Evolutionary conservation across 768 basidiomycete genomes (phyloP).

Genomic region (Lactarius quietus): DNA sequence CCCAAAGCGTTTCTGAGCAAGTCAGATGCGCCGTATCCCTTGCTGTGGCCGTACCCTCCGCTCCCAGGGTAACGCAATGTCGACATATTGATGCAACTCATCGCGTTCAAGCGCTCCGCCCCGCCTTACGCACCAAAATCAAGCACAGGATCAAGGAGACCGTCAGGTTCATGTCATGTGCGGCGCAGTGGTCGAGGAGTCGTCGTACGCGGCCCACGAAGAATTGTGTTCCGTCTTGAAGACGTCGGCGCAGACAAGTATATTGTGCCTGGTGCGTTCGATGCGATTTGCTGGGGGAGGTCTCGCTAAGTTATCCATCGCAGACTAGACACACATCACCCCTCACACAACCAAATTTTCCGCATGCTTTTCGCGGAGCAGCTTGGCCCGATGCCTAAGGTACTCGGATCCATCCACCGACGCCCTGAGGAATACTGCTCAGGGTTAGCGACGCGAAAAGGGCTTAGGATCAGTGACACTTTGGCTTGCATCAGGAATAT

Average conservation of each 20-base stretch:
- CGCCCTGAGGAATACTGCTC: neutral
- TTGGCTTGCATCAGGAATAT: constrained; percentile 59
- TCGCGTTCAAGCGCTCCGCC: neutral
- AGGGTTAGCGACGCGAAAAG: neutral
- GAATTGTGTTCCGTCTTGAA: constrained; percentile 4
- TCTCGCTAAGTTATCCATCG: too few species aligned
- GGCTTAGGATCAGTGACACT: constrained; percentile 51
- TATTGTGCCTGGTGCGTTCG: constrained; percentile 15
- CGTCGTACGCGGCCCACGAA: neutral
- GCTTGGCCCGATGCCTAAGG: constrained; percentile 11
- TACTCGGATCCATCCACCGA: neutral
- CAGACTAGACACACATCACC: constrained; percentile 19
- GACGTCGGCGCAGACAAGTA: constrained; percentile 22
- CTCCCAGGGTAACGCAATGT: neutral
- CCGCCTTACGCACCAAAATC: too few species aligned
- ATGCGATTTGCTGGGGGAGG: too few species aligned
- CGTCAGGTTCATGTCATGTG: constrained; percentile 17
- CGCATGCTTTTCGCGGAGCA: constrained; percentile 8
- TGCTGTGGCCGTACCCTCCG: neutral
- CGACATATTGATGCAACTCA: constrained; percentile 14
- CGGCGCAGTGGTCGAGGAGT: constrained; percentile 11
- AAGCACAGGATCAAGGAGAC: constrained; percentile 13
- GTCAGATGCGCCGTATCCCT: neutral
- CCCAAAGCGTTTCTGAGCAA: constrained; percentile 18
- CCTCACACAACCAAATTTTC: constrained; percentile 7